Evolutionary conservation across 176 grass and related monocot genomes (phyloP).

Genomic region (Zizania latifolia): DNA sequence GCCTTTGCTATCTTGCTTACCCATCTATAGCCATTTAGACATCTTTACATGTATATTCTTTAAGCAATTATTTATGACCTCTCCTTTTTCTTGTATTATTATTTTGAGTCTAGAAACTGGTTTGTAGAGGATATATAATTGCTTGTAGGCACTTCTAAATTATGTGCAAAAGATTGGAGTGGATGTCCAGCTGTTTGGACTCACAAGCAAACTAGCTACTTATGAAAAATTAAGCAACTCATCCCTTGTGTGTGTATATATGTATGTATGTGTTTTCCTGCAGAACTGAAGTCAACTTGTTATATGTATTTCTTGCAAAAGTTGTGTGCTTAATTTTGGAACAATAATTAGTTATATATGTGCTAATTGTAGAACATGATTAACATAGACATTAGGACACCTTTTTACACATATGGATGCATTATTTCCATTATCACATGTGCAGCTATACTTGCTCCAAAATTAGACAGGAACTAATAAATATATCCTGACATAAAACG

Average conservation of each 20-base stretch:
- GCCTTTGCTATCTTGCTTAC: conserved; percentile 38
- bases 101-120: background rate
- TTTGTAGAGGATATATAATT: background rate
- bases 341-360: background rate
- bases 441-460: background rate
- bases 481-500: background rate
- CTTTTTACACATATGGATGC: background rate
- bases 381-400: background rate
- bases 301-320: background rate
- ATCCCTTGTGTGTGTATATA: background rate
- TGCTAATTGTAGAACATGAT: background rate
- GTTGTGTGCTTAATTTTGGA: background rate
- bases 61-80: conserved; percentile 16
- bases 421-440: conserved; percentile 24
- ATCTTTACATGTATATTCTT: conserved; percentile 19
- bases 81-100: conserved; percentile 6
- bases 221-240: background rate
- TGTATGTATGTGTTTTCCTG: too few species aligned
- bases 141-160: background rate
- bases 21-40: conserved; percentile 30
- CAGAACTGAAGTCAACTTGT: background rate
- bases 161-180: background rate
- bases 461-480: background rate
- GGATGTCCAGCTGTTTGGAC: background rate
- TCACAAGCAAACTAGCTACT: background rate